Conservation (phyloP, 371 early-diverging fungal genomes). For the Actinomortierella wolfii region DNA sequence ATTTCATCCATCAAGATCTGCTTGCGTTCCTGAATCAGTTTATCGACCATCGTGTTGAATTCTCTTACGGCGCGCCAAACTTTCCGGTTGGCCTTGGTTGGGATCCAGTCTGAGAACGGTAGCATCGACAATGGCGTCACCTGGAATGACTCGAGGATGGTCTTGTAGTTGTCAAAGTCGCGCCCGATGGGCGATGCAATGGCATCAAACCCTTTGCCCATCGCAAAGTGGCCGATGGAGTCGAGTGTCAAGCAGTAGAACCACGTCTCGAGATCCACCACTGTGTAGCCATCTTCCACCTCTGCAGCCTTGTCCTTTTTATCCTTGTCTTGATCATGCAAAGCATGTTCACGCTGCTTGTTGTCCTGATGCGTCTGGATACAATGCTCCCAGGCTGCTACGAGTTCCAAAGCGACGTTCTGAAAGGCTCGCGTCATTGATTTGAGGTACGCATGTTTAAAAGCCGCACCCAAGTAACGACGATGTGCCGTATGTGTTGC, state of each 20-base stretch:
- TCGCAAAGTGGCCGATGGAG: slow-evolving; percentile 40
- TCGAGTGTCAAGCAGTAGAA: slow-evolving; percentile 38
- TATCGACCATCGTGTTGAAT: slow-evolving; percentile 21
- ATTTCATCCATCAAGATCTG: slow-evolving; percentile 24
- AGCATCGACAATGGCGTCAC: slow-evolving; percentile 23
- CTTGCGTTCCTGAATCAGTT: slow-evolving; percentile 22
- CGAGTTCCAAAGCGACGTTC: slow-evolving; percentile 19
- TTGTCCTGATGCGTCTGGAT: background rate
- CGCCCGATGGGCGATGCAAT: slow-evolving; percentile 30
- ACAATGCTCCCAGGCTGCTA: slow-evolving; percentile 20
- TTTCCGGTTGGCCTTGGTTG: slow-evolving; percentile 33
- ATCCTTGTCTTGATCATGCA: background rate
- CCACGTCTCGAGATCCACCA: slow-evolving; percentile 30
- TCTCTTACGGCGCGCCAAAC: slow-evolving; percentile 31
- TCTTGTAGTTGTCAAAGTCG: slow-evolving; percentile 41
- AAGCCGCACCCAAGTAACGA: slow-evolving; percentile 24
- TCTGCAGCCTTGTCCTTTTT: slow-evolving; percentile 1
- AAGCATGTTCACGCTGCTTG: background rate
- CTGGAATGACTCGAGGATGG: slow-evolving; percentile 40
- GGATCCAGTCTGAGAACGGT: slow-evolving; percentile 42
- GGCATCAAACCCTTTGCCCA: slow-evolving; percentile 39
- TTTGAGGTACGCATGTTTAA: slow-evolving; percentile 40
- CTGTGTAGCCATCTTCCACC: slow-evolving; percentile 24
- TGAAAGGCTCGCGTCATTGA: slow-evolving; percentile 38
- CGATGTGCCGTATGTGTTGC: slow-evolving; percentile 23